phyloP scores from a whole-genome alignment of 73 alveolate species.

The Effrenium voratum region DNA sequence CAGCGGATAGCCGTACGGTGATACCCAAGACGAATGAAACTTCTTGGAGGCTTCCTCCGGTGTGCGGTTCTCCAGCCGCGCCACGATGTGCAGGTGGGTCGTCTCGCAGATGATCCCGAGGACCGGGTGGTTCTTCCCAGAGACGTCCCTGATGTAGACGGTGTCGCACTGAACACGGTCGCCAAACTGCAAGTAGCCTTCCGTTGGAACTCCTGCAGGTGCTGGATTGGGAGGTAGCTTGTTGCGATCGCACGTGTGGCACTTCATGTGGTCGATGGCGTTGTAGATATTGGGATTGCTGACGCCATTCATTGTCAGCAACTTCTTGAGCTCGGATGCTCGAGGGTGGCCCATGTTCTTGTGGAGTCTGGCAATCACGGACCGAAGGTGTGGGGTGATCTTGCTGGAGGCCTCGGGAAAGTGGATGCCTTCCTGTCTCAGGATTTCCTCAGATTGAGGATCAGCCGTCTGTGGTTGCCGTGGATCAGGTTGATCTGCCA shows the following conservation, averaged over 20 bases:
- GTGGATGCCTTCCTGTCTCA: too few species aligned
- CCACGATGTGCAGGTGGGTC: neutral
- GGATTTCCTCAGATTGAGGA: too few species aligned
- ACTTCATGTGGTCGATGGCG: neutral
- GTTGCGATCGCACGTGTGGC: neutral
- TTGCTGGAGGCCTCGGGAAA: too few species aligned
- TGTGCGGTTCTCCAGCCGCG: neutral
- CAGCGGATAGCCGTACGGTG: neutral
- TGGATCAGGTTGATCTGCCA: too few species aligned
- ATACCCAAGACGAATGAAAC: neutral
- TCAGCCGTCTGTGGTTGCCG: too few species aligned
- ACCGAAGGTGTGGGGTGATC: neutral
- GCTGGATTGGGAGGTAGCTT: neutral
- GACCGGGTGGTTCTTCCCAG: neutral
- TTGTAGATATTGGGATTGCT: neutral
- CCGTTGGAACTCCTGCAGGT: neutral
- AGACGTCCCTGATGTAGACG: neutral
- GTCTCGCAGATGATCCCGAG: neutral
- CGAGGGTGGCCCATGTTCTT: neutral
- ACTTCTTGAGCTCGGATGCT: neutral
- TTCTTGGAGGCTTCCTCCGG: neutral
- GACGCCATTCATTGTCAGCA: neutral
- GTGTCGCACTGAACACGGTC: neutral
- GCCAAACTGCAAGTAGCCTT: neutral
- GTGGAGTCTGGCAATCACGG: neutral